Percentiles rank a stretch among this genome's conserved stretches.
phyloP scores from a whole-genome alignment of 2,329 filamentous ascomycete genomes.

The Rhinocladiella mackenziei region DNA sequence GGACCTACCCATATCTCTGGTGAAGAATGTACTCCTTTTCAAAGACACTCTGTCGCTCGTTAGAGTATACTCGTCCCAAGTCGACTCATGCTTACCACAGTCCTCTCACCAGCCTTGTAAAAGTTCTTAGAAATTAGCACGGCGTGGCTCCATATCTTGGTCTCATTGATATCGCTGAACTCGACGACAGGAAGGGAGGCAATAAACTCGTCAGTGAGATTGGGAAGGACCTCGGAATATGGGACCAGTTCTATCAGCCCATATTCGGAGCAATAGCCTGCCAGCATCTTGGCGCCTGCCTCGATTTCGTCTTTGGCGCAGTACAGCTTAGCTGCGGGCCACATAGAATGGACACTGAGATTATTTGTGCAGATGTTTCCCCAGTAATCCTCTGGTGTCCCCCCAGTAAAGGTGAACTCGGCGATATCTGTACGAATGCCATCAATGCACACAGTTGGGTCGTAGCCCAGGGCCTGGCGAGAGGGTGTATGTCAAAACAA shows the following conservation, averaged over 20 bases:
- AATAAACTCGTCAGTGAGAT: constrained; percentile 36
- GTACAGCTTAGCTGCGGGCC: constrained; percentile 35
- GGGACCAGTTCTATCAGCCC: constrained; percentile 31
- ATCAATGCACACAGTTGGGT: constrained; percentile 7
- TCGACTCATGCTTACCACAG: constrained; percentile 34
- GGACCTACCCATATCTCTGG: constrained; percentile 37
- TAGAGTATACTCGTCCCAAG: neutral
- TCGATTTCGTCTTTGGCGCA: constrained; percentile 30
- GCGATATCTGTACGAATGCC: constrained; percentile 13
- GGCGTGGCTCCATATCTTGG: constrained; percentile 26
- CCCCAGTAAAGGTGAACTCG: constrained; percentile 13
- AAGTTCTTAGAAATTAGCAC: constrained; percentile 35
- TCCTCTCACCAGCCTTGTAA: constrained; percentile 33
- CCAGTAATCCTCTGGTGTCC: constrained; percentile 10
- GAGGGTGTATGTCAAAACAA: constrained; percentile 2
- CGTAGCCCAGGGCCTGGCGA: constrained; percentile 1
- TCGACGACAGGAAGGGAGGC: constrained; percentile 34
- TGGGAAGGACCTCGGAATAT: constrained; percentile 21
- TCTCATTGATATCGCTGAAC: constrained; percentile 32
- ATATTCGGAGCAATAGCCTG: constrained; percentile 24
- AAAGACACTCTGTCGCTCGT: constrained; percentile 6
- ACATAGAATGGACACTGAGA: constrained; percentile 36
- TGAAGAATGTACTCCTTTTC: constrained; percentile 35
- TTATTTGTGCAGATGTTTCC: constrained; percentile 33
- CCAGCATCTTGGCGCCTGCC: constrained; percentile 20